Conservation (phyloP, 768 basidiomycete species). For the Gyrodon lividus region DNA sequence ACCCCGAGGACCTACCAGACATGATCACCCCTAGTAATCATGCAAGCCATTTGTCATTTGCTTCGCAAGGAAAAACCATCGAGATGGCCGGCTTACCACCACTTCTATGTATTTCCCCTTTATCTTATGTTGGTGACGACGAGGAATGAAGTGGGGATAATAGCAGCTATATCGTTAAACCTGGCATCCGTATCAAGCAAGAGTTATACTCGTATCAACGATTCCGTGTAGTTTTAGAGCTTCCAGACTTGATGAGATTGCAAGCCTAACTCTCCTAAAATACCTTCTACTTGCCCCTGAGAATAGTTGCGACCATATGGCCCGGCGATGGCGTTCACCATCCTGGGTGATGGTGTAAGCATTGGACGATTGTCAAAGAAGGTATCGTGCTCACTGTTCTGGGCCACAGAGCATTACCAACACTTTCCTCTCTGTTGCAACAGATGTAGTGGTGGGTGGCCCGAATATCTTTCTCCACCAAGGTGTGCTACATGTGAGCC, state of each 20-base stretch:
- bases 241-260: constrained; percentile 67
- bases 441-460: constrained; percentile 1
- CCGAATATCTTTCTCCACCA: constrained; percentile 34
- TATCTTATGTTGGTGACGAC: background rate
- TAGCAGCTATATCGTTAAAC: background rate
- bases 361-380: background rate
- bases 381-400: constrained; percentile 56
- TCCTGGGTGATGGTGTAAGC: constrained; percentile 41
- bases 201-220: background rate
- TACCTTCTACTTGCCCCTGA: constrained; percentile 69
- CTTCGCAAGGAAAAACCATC: background rate
- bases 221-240: constrained; percentile 36
- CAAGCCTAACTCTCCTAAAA: constrained; percentile 63
- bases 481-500: constrained; percentile 19
- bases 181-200: background rate
- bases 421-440: constrained; percentile 37
- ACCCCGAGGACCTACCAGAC: background rate
- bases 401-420: constrained; percentile 83
- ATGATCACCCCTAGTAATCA: background rate
- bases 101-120: background rate
- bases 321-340: constrained; percentile 74
- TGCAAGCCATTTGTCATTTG: background rate
- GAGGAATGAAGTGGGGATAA: background rate
- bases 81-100: background rate
- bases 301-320: constrained; percentile 75